Evolutionary conservation across 352 stramenopile species (phyloP), one percentile per base, ranked within the genome.

Genomic region (Pythium aphanidermatum): DNA sequence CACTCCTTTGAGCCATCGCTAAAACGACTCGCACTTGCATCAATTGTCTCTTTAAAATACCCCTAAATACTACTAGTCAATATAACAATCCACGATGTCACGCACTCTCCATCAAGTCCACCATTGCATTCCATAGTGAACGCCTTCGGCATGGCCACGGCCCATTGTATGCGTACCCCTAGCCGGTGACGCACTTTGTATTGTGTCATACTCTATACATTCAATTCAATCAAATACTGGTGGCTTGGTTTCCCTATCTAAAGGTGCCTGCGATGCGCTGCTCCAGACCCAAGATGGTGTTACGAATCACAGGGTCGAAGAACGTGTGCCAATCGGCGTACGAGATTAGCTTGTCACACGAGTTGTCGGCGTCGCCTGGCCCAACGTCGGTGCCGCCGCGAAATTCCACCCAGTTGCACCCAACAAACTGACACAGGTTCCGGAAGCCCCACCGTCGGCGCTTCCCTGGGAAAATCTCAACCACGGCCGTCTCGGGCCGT

Each of bases 281-380:
- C 38, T 46, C 36, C 1, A 53, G 33, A 3, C 14, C 12, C 28
- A 1, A 34, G 10, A 55, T 19, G 5, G 21, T 31, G 1, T 57
- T 23, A 9, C 51, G 48, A 20, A 83, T 63, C 4, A 79, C 44
- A 12, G 55, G 53, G 30, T 79, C 61, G 40, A 81, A 75, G 58
- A 83, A 79, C 3, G 9, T 25, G 33, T 55, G 59, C 73, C 73
- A 85, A 39, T 81, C 65, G 17, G 47, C 43, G 53, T 79, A 77
- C 4, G 48, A 12, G 46, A 85, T 75, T 2, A 17, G 31, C 44
- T 85, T 85, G 47, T 67, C 68, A 33, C 68, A 70, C 0, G 53
- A 46, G 51, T 80, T 79, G 45, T 70, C 56, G 13, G n/a, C n/a
- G 1, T 58, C 53, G 21, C 65, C 51, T n/a, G 36, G 28, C 6